phyloP scores from a whole-genome alignment of 805 yeast species.

The Saturnispora quitensis region DNA sequence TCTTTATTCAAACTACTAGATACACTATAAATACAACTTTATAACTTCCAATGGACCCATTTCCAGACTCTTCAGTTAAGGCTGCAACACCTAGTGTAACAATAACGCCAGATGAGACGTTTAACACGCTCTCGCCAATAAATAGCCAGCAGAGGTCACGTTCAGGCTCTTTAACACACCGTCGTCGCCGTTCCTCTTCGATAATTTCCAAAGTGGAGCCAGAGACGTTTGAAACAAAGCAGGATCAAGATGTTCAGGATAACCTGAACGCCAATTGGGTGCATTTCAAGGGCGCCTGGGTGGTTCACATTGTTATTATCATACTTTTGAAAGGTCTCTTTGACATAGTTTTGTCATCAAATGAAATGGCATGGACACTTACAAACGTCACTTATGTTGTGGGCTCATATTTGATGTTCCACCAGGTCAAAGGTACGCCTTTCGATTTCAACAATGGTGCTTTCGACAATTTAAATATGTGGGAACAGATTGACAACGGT shows the following conservation, averaged over 20 bases:
- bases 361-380: constrained; percentile 79
- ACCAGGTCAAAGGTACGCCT: constrained; percentile 93
- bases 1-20: not conserved
- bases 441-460: constrained; percentile 96
- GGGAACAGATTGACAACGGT: constrained; percentile 91
- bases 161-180: constrained; percentile 24
- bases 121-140: constrained; percentile 26
- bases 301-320: constrained; percentile 79
- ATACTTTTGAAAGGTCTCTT: constrained; percentile 63
- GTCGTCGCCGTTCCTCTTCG: constrained; percentile 56
- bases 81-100: not conserved
- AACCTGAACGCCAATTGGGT: constrained; percentile 96
- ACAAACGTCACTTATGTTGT: constrained; percentile 85
- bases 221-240: constrained; percentile 83
- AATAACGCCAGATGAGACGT: not conserved
- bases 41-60: not conserved
- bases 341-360: constrained; percentile 68
- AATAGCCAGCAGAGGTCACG: constrained; percentile 10
- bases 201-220: constrained; percentile 89
- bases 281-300: constrained; percentile 93
- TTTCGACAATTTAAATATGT: constrained; percentile 90
- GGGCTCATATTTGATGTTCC: constrained; percentile 94
- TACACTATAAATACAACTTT: not conserved
- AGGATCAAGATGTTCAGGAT: constrained; percentile 81
- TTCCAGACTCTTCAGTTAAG: not conserved